Base-by-base conservation (phyloP, 73 alveolate species). In the Paramecium sonneborni region DNA sequence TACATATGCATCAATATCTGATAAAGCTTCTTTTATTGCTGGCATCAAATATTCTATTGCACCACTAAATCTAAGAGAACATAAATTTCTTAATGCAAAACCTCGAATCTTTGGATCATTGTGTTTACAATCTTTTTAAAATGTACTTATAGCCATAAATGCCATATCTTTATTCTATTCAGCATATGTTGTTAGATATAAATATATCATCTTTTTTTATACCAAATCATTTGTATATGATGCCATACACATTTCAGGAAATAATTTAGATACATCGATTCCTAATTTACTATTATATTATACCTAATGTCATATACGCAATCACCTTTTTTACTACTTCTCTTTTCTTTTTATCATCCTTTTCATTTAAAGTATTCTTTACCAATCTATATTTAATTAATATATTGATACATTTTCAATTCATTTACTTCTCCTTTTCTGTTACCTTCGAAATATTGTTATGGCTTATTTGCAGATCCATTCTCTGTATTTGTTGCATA, bases 291-390 rank as follows among this genome's bases (percentile, higher is more conserved):
- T 0, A 5, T 3, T 52, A 28, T 11, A 18, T 57, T 6, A 11
- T 86, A 82, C 99, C 99, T 57, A 98, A 92, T 20, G 99, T 98
- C 99, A 98, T 98, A 58, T 98, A 97, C 39, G 99, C 99, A 24
- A 98, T 98, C 74, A 98, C 99, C 89, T 98, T 93, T 92, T 98
- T 98, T 69, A 98, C 98, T 1, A 96, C 99, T 84, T 98, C 99
- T 92, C 99, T 84, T 52, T 96, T 88, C 95, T 96, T 97, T 62
- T 79, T 95, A n/a, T 69, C 88, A 72, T 97, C 99, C 70, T 95
- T 93, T 76, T 98, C 99, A 48, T 95, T 93, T 32, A 93, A 58
- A 48, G 97, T 96, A 92, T 96, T 95, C 92, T 97, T 95, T 62
- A 98, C 95, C 46, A 97, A 93, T 56, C 97, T 96, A 74, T 85